Percentiles rank a stretch among this genome's conserved stretches.
Conservation (phyloP, 495 filamentous ascomycete genomes). For the Aspergillus ostianus region DNA sequence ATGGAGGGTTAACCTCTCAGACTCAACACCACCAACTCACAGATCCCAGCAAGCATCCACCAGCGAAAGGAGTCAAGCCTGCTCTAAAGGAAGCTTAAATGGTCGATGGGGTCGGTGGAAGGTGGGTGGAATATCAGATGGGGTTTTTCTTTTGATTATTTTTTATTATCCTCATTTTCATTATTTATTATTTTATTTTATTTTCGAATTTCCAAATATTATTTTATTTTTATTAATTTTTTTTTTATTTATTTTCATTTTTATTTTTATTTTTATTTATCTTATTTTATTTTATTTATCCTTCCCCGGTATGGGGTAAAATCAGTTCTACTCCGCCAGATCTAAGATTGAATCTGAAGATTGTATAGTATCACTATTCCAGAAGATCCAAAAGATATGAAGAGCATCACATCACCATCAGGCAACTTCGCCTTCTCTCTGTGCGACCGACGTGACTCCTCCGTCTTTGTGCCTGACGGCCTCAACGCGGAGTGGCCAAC, state of each 20-base stretch:
- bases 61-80: not conserved
- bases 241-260: slow-evolving; percentile 1
- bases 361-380: no score
- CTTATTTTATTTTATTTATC: slow-evolving; percentile 1
- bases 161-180: not conserved
- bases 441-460: no score
- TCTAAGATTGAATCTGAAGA: no score
- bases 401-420: no score
- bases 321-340: no score
- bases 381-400: no score
- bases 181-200: slow-evolving; percentile 6
- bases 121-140: no score
- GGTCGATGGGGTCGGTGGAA: not conserved
- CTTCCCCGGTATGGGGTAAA: not conserved
- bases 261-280: not conserved
- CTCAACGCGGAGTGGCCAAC: no score
- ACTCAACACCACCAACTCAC: no score
- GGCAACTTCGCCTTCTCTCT: not conserved
- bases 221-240: slow-evolving; percentile 3
- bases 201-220: slow-evolving; percentile 6
- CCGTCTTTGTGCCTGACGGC: not conserved
- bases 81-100: not conserved
- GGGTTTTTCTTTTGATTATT: slow-evolving; percentile 3
- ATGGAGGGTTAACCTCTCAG: not conserved
- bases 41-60: no score